Percentiles rank a stretch among this genome's conserved stretches.
These are phyloP conservation scores for Cucurbita pepo DNA, from an alignment of 306 rosid species.

Conservation along the genomic window DNA sequence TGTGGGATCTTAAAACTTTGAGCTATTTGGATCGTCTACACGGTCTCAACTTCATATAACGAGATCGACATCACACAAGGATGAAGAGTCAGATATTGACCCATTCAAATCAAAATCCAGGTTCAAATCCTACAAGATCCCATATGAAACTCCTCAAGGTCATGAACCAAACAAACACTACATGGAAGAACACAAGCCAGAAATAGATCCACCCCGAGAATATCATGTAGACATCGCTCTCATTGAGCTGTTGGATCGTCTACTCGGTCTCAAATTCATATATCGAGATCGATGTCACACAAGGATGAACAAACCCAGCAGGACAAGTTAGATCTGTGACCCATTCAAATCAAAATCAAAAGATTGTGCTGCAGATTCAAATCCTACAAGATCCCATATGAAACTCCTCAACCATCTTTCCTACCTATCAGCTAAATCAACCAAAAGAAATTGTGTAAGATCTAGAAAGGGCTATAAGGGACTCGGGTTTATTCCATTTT, in stretches of 20 bases:
- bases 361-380: neutral
- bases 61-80: neutral
- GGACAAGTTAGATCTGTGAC: neutral
- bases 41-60: neutral
- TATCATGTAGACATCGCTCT: neutral
- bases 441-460: neutral
- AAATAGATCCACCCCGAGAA: neutral
- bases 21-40: neutral
- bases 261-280: neutral
- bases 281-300: neutral
- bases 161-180: constrained; percentile 2
- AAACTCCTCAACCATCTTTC: neutral
- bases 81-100: neutral
- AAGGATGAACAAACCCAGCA: neutral
- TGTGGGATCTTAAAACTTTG: neutral
- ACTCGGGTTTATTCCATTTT: neutral
- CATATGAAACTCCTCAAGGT: neutral
- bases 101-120: neutral
- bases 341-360: neutral
- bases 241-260: neutral
- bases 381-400: neutral
- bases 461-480: neutral
- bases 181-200: neutral
- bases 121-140: neutral
- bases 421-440: neutral